phyloP scores from a whole-genome alignment of 176 grass and related monocot species.

The Puya raimondii region DNA sequence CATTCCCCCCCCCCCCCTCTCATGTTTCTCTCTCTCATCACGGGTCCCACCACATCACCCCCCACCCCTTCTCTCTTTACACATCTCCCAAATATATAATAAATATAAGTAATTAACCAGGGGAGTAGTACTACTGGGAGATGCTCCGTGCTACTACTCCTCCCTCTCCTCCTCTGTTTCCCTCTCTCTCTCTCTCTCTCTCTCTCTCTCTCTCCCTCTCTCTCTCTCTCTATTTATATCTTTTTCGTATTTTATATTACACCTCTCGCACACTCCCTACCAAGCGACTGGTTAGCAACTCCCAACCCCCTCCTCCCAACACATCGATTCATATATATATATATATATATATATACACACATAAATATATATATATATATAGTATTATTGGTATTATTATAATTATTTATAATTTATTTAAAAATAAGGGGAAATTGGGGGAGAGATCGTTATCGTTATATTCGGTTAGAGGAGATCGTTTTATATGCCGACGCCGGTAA shows the following conservation, averaged over 20 bases:
- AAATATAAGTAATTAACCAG: background rate
- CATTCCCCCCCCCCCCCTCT: too few species aligned
- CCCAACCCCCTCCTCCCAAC: too few species aligned
- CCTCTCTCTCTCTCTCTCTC: background rate
- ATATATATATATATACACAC: too few species aligned
- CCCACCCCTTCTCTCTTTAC: background rate
- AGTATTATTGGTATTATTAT: too few species aligned
- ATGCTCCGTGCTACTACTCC: background rate
- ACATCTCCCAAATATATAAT: background rate
- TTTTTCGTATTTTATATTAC: background rate
- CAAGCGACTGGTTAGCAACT: background rate
- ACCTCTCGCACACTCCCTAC: background rate
- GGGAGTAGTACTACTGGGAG: background rate
- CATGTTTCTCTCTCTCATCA: background rate
- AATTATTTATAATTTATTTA: too few species aligned
- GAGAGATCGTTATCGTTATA: too few species aligned
- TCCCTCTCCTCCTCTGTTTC: background rate
- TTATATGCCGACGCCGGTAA: slow-evolving; percentile 33
- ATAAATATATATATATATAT: too few species aligned
- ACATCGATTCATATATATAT: too few species aligned
- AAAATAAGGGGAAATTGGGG: too few species aligned
- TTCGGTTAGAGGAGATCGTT: too few species aligned
- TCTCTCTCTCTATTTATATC: background rate
- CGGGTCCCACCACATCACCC: background rate
- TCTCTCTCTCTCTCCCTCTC: background rate